Percentiles rank a stretch among this genome's conserved stretches.
Evolutionary conservation across 2,329 filamentous ascomycete genomes (phyloP).

Genomic region (Aspergillus fijiensis): DNA sequence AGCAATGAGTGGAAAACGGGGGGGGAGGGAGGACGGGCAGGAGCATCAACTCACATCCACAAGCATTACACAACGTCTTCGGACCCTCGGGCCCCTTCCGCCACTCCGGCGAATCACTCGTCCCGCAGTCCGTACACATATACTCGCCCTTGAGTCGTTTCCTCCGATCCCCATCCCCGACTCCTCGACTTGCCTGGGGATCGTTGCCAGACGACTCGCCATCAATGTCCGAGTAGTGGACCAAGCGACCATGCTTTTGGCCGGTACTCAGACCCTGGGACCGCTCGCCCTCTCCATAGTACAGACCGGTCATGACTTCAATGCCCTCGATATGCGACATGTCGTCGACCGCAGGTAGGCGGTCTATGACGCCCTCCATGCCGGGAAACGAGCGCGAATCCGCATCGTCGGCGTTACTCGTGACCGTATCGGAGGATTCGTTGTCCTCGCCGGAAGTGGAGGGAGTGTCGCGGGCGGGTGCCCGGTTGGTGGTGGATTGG

Average conservation of each 20-base stretch:
- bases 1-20: background rate
- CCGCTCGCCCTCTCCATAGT: conserved; percentile 84
- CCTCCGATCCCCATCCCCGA: conserved; percentile 67
- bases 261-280: conserved; percentile 86
- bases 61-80: conserved; percentile 94
- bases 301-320: conserved; percentile 85
- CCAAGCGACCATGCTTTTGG: conserved; percentile 73
- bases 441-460: conserved; percentile 40
- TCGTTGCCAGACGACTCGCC: conserved; percentile 70
- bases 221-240: conserved; percentile 75
- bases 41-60: conserved; percentile 63
- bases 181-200: conserved; percentile 54
- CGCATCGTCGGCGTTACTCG: conserved; percentile 32
- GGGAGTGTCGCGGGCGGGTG: background rate
- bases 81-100: conserved; percentile 88
- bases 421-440: conserved; percentile 34
- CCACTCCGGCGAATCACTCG: conserved; percentile 92
- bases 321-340: conserved; percentile 79
- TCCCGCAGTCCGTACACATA: conserved; percentile 94
- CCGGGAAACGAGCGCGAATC: conserved; percentile 51
- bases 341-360: conserved; percentile 79
- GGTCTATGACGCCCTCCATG: conserved; percentile 75
- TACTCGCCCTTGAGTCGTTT: conserved; percentile 93
- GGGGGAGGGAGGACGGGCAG: background rate
- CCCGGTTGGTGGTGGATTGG: background rate